Evolutionary conservation across 2,329 filamentous ascomycete genomes (phyloP).

Genomic region (Venturia oleaginea): DNA sequence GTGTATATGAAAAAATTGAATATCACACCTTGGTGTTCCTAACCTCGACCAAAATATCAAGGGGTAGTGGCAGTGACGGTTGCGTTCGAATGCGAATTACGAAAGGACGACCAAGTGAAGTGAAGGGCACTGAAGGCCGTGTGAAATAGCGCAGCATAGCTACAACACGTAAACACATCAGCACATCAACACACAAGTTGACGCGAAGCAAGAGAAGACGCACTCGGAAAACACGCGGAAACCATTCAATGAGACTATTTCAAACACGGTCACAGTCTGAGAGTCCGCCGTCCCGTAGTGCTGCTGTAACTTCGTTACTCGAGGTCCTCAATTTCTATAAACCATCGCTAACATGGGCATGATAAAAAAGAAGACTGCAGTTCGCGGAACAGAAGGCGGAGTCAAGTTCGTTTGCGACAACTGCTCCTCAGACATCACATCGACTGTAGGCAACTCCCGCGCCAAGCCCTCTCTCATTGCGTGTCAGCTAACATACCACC

Average conservation of each 20-base stretch:
- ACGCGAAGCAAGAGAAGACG: background rate
- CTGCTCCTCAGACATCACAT: slow-evolving; percentile 93
- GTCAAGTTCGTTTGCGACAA: slow-evolving; percentile 94
- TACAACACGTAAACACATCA: background rate
- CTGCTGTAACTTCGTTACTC: background rate
- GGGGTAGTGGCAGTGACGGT: no score
- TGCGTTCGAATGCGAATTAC: background rate
- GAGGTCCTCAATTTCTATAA: slow-evolving; percentile 13
- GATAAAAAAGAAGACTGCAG: slow-evolving; percentile 90
- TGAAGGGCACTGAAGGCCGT: background rate
- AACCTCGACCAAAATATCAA: no score
- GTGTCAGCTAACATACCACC: slow-evolving; percentile 8
- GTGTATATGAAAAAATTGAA: no score
- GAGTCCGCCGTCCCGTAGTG: background rate
- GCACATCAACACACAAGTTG: background rate
- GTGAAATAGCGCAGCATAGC: background rate
- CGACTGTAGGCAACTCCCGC: slow-evolving; percentile 59
- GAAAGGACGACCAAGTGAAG: background rate
- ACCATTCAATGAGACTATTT: background rate
- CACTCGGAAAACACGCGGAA: background rate
- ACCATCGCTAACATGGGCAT: slow-evolving; percentile 60
- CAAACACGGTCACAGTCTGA: background rate
- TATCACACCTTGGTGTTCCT: no score
- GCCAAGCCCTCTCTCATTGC: slow-evolving; percentile 1
- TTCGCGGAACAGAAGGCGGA: slow-evolving; percentile 66